phyloP scores from a whole-genome alignment of 2,329 filamentous ascomycete species.

The Akanthomyces muscarius region DNA sequence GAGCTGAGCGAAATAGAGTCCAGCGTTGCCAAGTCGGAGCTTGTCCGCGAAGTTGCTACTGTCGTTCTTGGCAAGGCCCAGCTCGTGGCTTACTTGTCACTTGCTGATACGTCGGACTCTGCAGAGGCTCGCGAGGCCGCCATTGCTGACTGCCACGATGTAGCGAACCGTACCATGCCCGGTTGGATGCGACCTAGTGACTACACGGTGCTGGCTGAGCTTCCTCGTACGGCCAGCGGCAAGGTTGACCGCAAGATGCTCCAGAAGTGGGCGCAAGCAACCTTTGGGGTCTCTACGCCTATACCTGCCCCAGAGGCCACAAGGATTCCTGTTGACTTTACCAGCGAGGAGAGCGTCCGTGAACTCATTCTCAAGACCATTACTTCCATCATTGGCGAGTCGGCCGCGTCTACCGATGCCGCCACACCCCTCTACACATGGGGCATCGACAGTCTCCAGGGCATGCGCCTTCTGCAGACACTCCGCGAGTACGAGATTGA shows the following conservation, averaged over 20 bases:
- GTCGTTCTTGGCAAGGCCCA: constrained; percentile 40
- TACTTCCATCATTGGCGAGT: constrained; percentile 10
- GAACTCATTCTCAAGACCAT: constrained; percentile 4
- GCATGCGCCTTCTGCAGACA: constrained; percentile 9
- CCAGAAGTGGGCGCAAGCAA: constrained; percentile 10
- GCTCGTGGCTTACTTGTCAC: constrained; percentile 16
- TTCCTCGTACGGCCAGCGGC: constrained; percentile 17
- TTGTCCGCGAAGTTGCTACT: constrained; percentile 31
- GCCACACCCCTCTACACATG: constrained; percentile 12
- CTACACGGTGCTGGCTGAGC: constrained; percentile 15
- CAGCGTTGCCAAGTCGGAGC: constrained; percentile 12
- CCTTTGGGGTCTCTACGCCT: neutral
- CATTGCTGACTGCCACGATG: constrained; percentile 14
- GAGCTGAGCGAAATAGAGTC: constrained; percentile 17
- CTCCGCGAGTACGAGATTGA: constrained; percentile 11
- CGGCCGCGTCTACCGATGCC: neutral
- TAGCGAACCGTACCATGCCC: constrained; percentile 13
- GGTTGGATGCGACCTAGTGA: constrained; percentile 15
- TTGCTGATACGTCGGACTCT: neutral
- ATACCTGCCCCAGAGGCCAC: neutral
- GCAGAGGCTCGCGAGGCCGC: neutral
- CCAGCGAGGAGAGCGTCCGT: constrained; percentile 13
- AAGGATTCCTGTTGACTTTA: neutral
- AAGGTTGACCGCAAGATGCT: constrained; percentile 17
- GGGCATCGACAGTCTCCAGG: constrained; percentile 16